phyloP scores from a whole-genome alignment of 768 basidiomycete genomes.

The Serendipita sp. region DNA sequence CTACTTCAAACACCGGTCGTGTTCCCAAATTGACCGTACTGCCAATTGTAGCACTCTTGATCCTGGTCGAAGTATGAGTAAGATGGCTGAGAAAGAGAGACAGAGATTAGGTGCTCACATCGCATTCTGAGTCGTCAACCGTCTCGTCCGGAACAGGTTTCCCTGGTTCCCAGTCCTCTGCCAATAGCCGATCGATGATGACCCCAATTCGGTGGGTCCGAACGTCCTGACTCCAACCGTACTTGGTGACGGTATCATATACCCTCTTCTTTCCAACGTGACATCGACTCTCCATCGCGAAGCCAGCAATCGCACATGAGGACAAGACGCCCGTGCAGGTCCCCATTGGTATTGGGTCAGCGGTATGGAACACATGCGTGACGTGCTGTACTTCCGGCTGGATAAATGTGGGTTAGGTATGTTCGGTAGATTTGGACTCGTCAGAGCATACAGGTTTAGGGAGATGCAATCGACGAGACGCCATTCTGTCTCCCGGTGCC shows the following conservation, averaged over 20 bases:
- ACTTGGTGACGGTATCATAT: slow-evolving; percentile 73
- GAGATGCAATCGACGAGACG: slow-evolving; percentile 68
- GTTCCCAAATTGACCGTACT: not conserved
- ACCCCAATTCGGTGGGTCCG: slow-evolving; percentile 56
- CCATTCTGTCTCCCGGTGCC: slow-evolving; percentile 71
- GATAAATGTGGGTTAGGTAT: not conserved
- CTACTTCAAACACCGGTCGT: not conserved
- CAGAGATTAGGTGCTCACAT: not conserved
- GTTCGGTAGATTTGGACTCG: not conserved
- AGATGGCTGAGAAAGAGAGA: not conserved
- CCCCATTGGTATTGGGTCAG: slow-evolving; percentile 85
- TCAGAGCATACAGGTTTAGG: slow-evolving; percentile 52
- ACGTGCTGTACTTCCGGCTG: slow-evolving; percentile 59
- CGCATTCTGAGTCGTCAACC: not conserved
- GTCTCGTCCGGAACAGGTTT: slow-evolving; percentile 1
- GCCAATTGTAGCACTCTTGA: not conserved
- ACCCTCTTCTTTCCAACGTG: slow-evolving; percentile 69
- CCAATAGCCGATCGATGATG: slow-evolving; percentile 33
- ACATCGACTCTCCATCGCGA: slow-evolving; percentile 75
- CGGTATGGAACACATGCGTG: slow-evolving; percentile 83
- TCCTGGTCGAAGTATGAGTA: not conserved
- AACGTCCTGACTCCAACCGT: slow-evolving; percentile 64
- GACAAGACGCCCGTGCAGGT: slow-evolving; percentile 55
- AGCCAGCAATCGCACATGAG: slow-evolving; percentile 29
- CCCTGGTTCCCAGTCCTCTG: not conserved